Evolutionary conservation across 495 filamentous ascomycete genomes (phyloP), one percentile per base, ranked within the genome.

Genomic region (Penicilliopsis zonata): DNA sequence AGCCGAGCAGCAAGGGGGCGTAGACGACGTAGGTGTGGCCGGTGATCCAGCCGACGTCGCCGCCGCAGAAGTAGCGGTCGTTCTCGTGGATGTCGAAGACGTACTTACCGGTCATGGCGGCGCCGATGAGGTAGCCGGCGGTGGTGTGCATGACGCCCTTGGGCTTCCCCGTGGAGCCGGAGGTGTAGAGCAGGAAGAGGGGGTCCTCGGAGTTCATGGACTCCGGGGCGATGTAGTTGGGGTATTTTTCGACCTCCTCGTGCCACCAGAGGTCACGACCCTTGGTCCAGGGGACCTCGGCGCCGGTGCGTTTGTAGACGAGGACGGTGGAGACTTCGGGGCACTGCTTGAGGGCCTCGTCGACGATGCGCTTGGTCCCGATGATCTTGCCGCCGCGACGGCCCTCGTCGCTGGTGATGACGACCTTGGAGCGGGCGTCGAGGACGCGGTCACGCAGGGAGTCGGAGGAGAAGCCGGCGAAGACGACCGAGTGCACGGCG

Each of bases 21-120:
- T 99, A 99, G 18, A 99, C 88, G 30, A 94, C 90, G 49, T 99
- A 99, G 28, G 90, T 94, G 61, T 99, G 90, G n/a, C 90, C 90
- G 28, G 92, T 96, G 50, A 99, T 96, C 90, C 90, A 99, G 44
- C 90, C 90, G 31, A 99, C 86, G 51, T 99, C 90, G 54, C 92
- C 92, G 55, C 85, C 90, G 46, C 90, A 96, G 73, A 95, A 96
- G 67, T 86, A 95, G 34, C 70, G 72, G 58, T 99, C 90, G 31
- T 75, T 76, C 29, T 86, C 79, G 44, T 99, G 90, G 41, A 99
- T 90, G 52, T 99, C 92, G 51, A 99, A 99, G 33, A 95, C 87
- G 48, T 99, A 96, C 59, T 95, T 99, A 44, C 86, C 92, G 22
- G 90, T 96, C 46, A 77, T 66, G 5, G 92, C 90, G 13, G 88